Evolutionary conservation across 2,329 filamentous ascomycete species (phyloP).

Genomic region (Clonostachys byssicola): DNA sequence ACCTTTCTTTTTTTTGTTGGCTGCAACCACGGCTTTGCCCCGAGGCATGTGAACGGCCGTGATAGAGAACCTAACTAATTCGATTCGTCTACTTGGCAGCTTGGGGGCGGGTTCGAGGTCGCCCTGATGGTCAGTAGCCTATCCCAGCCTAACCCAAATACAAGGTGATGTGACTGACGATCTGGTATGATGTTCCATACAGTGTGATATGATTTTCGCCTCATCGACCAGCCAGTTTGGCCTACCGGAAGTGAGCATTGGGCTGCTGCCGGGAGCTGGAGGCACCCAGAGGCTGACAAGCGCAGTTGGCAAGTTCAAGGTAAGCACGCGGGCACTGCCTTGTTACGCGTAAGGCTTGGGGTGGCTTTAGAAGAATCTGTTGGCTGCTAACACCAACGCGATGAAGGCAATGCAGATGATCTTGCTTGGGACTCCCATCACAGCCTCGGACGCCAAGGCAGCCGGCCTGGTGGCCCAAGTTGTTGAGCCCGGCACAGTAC

Average conservation of each 20-base stretch:
- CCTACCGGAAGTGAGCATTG: constrained; percentile 31
- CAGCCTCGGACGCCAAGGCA: constrained; percentile 14
- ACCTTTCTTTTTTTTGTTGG: neutral
- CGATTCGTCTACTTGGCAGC: constrained; percentile 15
- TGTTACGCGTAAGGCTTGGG: neutral
- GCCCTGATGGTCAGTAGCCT: constrained; percentile 32
- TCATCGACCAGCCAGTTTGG: constrained; percentile 27
- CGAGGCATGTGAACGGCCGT: neutral
- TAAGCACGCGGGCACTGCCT: constrained; percentile 8
- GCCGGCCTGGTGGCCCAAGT: constrained; percentile 16
- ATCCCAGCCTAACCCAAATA: neutral
- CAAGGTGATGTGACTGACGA: no score
- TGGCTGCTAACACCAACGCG: neutral
- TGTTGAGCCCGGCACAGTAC: constrained; percentile 16
- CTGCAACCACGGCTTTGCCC: neutral
- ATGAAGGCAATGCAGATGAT: constrained; percentile 21
- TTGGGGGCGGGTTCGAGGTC: constrained; percentile 46
- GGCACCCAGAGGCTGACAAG: constrained; percentile 33
- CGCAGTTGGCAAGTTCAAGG: constrained; percentile 33
- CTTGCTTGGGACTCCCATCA: constrained; percentile 16
- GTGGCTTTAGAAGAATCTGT: neutral
- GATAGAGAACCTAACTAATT: neutral
- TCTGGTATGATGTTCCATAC: neutral
- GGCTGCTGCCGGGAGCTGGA: constrained; percentile 32
- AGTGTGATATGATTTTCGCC: constrained; percentile 34